Base-by-base conservation (phyloP, 768 basidiomycete species). In the Auriscalpium orientale region DNA sequence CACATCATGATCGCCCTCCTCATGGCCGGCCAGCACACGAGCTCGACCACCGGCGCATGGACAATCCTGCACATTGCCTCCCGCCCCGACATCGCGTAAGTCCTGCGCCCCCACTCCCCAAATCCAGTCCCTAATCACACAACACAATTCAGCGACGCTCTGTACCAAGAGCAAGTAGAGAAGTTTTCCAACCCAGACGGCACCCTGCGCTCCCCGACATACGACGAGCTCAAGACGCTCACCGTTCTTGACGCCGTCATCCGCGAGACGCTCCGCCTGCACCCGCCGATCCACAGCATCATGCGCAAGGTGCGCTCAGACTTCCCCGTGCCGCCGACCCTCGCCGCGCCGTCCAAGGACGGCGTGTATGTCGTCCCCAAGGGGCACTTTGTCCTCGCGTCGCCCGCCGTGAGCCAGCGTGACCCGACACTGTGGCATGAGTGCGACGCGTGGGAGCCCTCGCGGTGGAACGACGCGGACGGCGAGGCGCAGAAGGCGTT, bases 21-120 rank as follows among this genome's bases (percentile, higher is more conserved):
- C 60, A 98, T 99, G 97, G 97, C 97, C 46, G 97, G 97, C 40
- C 97, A 99, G 73, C 97, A 99, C 72, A 99, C 97, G 0, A 91
- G 89, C 64, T 97, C 97, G 13, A 87, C 97, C 2, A 87, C 91
- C 20, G 85, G 85, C 35, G 87, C 93, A 10, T 99, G 97, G 97
- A 68, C 85, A 15, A 76, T 98, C 40, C 81, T 98, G 45, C 92
- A 97, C 66, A 69, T 98, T 34, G 95, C 94, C 33, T 74, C 81
- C 60, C 80, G 85, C 48, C 80, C 79, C 1, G 83, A 89, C 22
- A 64, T 95, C 58, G 83, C 81, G 91, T 94, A 67, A 64, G 87
- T 80, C 11, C 8, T 20, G 3, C 40, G 47, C 8, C 18, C 13
- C 7, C 16, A 13, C n/a, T 51, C 7, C 33, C 49, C 8, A 28